phyloP scores from a whole-genome alignment of 2,329 filamentous ascomycete genomes.

The Fusarium azukiicola region DNA sequence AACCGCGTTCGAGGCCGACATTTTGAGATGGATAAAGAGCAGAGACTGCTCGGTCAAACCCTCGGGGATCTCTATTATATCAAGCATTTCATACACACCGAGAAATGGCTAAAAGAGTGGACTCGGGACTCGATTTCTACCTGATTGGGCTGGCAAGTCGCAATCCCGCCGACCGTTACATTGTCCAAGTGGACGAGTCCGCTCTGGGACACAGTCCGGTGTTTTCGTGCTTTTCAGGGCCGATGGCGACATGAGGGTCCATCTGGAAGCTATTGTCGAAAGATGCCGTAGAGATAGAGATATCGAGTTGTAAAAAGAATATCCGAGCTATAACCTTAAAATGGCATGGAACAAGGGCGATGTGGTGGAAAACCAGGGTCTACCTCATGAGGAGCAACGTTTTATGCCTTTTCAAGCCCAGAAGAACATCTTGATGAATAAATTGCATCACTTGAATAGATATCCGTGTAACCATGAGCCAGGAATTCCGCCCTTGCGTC shows the following conservation, averaged over 20 bases:
- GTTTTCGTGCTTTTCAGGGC: constrained; percentile 48
- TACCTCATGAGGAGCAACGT: too few relatives aligned
- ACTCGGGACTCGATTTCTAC: constrained; percentile 24
- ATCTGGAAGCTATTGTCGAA: not conserved
- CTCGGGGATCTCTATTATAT: constrained; percentile 18
- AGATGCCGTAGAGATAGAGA: not conserved
- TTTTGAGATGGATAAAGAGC: constrained; percentile 23
- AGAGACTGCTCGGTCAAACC: not conserved
- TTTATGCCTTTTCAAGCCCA: too few relatives aligned
- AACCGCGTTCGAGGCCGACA: constrained; percentile 33
- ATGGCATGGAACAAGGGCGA: constrained; percentile 2
- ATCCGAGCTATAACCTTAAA: constrained; percentile 16
- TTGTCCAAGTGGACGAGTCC: constrained; percentile 31
- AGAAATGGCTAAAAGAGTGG: constrained; percentile 31
- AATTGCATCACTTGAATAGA: too few relatives aligned
- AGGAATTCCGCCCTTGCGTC: too few relatives aligned
- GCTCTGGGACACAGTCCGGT: constrained; percentile 30
- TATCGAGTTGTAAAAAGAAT: constrained; percentile 4
- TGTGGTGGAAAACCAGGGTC: too few relatives aligned
- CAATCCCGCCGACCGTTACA: constrained; percentile 39
- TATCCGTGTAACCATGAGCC: too few relatives aligned
- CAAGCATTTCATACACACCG: constrained; percentile 21
- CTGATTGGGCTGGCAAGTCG: constrained; percentile 43
- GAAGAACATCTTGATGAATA: too few relatives aligned
- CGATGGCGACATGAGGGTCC: constrained; percentile 46